phyloP scores from a whole-genome alignment of 495 filamentous ascomycete species.

The Neurospora pannonica region DNA sequence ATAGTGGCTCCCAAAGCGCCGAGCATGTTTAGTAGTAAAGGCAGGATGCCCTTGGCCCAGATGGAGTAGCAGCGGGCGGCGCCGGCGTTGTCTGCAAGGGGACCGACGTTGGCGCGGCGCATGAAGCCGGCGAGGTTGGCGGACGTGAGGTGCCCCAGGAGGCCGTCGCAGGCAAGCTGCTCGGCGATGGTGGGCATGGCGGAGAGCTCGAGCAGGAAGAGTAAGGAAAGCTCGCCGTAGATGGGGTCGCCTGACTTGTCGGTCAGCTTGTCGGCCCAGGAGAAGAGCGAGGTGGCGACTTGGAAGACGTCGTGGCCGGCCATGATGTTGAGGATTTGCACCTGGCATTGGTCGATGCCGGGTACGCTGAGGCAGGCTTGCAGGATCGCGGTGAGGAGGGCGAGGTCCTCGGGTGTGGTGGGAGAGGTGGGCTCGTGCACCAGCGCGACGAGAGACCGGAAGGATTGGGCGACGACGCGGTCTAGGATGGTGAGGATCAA shows the following conservation, averaged over 20 bases:
- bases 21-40: slow-evolving; percentile 83
- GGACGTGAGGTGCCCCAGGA: slow-evolving; percentile 67
- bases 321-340: slow-evolving; percentile 58
- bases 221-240: slow-evolving; percentile 80
- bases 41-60: slow-evolving; percentile 81
- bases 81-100: slow-evolving; percentile 48
- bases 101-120: slow-evolving; percentile 57
- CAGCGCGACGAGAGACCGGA: slow-evolving; percentile 63
- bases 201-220: slow-evolving; percentile 83
- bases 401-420: slow-evolving; percentile 62
- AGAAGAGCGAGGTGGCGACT: slow-evolving; percentile 78
- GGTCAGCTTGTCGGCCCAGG: slow-evolving; percentile 78
- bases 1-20: slow-evolving; percentile 66
- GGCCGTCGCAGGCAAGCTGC: slow-evolving; percentile 73
- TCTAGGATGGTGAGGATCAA: slow-evolving; percentile 65
- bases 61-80: slow-evolving; percentile 61
- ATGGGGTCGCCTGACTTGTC: slow-evolving; percentile 69
- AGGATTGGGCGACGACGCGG: slow-evolving; percentile 68
- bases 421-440: slow-evolving; percentile 50
- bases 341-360: slow-evolving; percentile 48
- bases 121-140: slow-evolving; percentile 66
- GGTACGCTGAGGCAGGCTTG: slow-evolving; percentile 72
- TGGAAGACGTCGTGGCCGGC: slow-evolving; percentile 61
- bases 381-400: slow-evolving; percentile 79
- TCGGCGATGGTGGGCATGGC: slow-evolving; percentile 75